A percentile compares a stretch with the other conserved stretches of the same genome.
Conservation (phyloP, 106 monocot genomes). For the Dioscorea zingiberensis region DNA sequence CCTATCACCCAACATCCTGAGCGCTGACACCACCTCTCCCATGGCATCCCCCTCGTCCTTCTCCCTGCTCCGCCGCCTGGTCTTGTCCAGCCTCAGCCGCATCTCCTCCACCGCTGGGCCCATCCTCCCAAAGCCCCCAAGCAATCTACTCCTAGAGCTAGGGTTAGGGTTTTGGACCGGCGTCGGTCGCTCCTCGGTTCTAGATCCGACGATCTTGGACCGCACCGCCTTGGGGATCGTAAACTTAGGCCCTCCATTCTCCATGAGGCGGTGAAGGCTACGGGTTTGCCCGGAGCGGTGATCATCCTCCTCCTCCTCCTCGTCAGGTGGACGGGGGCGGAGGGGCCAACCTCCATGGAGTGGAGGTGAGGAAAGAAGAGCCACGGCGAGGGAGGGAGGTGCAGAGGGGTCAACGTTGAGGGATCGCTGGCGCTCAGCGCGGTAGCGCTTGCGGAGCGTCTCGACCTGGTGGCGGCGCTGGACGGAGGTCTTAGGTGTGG, state of each 20-base stretch:
- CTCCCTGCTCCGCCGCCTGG: conserved; percentile 15
- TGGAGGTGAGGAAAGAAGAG: conserved; percentile 60
- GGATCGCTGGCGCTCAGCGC: conserved; percentile 54
- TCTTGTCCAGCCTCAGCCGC: conserved; percentile 29
- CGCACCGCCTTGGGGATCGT: conserved; percentile 70
- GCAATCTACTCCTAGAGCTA: background rate
- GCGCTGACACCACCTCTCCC: conserved; percentile 30
- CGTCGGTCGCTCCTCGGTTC: background rate
- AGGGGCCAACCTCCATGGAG: conserved; percentile 42
- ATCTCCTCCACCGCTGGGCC: conserved; percentile 30
- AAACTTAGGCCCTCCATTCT: conserved; percentile 36
- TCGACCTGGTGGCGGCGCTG: conserved; percentile 99
- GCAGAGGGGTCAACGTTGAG: conserved; percentile 22
- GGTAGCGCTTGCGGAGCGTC: conserved; percentile 96
- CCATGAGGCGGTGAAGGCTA: background rate
- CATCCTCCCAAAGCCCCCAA: background rate
- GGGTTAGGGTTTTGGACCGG: background rate
- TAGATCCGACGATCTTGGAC: conserved; percentile 16
- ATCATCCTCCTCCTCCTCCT: background rate
- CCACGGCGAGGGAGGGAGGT: conserved; percentile 62
- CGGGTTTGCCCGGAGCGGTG: background rate
- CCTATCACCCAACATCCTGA: conserved; percentile 66
- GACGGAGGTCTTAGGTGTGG: conserved; percentile 72
- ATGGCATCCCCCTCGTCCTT: conserved; percentile 15
- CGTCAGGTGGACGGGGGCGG: background rate